Evolutionary conservation across 106 monocot genomes (phyloP).

Genomic region (Allium sativum): DNA sequence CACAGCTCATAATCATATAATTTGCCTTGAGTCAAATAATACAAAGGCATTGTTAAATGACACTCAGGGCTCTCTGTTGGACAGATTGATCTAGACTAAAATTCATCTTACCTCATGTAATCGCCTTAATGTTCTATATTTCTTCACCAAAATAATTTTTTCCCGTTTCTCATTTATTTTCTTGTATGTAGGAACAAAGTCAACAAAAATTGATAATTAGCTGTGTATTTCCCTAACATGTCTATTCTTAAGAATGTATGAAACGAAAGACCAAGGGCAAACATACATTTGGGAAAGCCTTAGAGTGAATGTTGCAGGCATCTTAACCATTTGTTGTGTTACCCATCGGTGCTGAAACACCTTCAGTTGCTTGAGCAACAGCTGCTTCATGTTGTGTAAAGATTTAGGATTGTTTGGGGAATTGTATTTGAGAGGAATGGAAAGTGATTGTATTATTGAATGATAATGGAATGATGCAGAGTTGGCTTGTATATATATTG

Average conservation of each 20-base stretch:
- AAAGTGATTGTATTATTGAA: too few relatives aligned
- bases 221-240: too few relatives aligned
- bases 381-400: constrained; percentile 72
- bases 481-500: too few relatives aligned
- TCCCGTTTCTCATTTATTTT: too few relatives aligned
- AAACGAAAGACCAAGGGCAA: not conserved
- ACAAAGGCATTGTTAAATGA: not conserved
- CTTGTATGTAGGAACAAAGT: too few relatives aligned
- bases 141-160: too few relatives aligned
- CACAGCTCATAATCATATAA: constrained; percentile 28
- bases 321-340: constrained; percentile 25
- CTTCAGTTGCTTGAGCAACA: constrained; percentile 23
- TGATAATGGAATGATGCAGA: too few relatives aligned
- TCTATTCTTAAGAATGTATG: not conserved
- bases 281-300: constrained; percentile 90
- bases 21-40: too few relatives aligned
- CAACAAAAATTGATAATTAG: too few relatives aligned
- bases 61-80: too few relatives aligned
- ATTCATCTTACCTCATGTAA: not conserved
- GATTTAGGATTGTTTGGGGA: too few relatives aligned
- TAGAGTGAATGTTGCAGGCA: constrained; percentile 66
- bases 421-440: too few relatives aligned
- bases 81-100: not conserved
- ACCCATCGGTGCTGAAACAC: constrained; percentile 23
- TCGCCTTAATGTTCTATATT: not conserved